phyloP scores from a whole-genome alignment of 305 asterid species.

The Solanum chacoense region DNA sequence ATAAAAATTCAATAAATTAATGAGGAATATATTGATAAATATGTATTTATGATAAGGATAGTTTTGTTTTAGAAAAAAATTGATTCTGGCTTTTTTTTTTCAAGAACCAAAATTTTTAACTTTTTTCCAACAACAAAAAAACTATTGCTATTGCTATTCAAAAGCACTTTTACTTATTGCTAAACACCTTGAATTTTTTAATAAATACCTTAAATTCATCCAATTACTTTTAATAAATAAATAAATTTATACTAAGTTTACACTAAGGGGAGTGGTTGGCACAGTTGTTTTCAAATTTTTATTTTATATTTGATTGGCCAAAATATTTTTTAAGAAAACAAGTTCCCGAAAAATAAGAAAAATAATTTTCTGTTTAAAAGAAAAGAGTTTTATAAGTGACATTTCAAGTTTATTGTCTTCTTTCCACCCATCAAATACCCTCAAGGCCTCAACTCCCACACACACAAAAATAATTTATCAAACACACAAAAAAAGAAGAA shows the following conservation, averaged over 20 bases:
- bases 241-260: neutral
- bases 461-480: neutral
- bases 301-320: neutral
- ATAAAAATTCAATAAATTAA: too few relatives aligned
- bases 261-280: neutral
- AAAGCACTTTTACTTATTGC: neutral
- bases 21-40: neutral
- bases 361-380: too few relatives aligned
- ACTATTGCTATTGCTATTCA: neutral
- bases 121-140: neutral
- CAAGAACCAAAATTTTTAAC: neutral
- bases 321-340: too few relatives aligned
- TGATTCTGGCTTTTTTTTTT: neutral
- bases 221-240: too few relatives aligned
- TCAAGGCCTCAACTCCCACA: neutral
- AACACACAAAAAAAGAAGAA: neutral
- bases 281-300: neutral
- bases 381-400: neutral
- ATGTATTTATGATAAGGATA: neutral
- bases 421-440: neutral
- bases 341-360: neutral
- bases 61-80: neutral
- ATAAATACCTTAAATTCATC: neutral
- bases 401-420: too few relatives aligned
- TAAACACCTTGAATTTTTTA: neutral